Evolutionary conservation across 2,329 filamentous ascomycete genomes (phyloP), one percentile per base, ranked within the genome.

Genomic region (Epichloe hybrida): DNA sequence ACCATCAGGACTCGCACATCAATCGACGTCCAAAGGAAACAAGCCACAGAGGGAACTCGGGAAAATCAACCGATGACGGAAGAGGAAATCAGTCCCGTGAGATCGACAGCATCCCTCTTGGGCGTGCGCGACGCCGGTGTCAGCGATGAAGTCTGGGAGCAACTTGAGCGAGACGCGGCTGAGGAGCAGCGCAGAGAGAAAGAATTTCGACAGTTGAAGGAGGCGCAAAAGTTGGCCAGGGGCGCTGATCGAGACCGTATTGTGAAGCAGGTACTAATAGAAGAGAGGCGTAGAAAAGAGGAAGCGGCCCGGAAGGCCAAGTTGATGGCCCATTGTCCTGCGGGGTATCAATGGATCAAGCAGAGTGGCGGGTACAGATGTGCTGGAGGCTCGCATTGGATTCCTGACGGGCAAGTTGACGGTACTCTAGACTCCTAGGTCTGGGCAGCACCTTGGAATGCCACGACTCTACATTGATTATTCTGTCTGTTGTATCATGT

Each of bases 261-360:
- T 8, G 52, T 72, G 0, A 58, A 61, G 20, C 54, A 63, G 8
- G 46, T 73, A 36, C 15, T 68, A 11, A 64, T 65, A 39, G 69
- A 72, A 27, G 66, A 74, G 38, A 59, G 66, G 13, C 59, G 59
- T 4, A 62, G 66, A 4, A 55, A 65, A 49, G 65, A 72, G 53
- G 69, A 69, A 27, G 57, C 62, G 17, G 62, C 57, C 11, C 71
- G n/a, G 43, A 46, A 76, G 63, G 55, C 59, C 39, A 80, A 74
- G 57, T 59, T 88, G 55, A 64, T 59, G 55, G 34, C 56, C 1
- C 69, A 79, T 0, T 89, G 84, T 61, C 68, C 70, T 0, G 38
- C 50, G 17, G 84, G 83, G 0, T 88, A 46, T 58, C 50, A 52
- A 0, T 88, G 84, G 84, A 78, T 84, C 27, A 31, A 31, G 27